Evolutionary conservation across 1,139 yeast genomes (phyloP).

Genomic region (Saccharomyces uvarum): DNA sequence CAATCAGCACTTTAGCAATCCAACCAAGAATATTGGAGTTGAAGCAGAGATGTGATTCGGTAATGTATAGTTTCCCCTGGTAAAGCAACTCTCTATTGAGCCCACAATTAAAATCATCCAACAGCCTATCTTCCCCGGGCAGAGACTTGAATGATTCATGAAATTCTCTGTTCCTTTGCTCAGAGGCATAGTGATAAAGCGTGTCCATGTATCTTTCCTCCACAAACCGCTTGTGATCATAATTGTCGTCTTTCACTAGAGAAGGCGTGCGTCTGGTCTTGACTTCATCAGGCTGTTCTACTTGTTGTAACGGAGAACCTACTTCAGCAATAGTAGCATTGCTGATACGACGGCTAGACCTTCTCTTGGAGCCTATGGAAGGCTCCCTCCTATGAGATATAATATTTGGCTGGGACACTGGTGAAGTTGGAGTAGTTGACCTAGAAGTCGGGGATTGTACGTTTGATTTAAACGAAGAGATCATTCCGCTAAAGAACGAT

Average conservation of each 20-base stretch:
- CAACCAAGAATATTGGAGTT: conserved; percentile 89
- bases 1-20: conserved; percentile 74
- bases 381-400: conserved; percentile 16
- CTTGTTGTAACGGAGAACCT: conserved; percentile 6
- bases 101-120: conserved; percentile 91
- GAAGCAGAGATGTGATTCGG: conserved; percentile 77
- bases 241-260: conserved; percentile 7
- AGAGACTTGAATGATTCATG: conserved; percentile 67
- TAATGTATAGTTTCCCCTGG: conserved; percentile 85
- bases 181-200: conserved; percentile 50
- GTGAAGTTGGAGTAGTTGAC: conserved; percentile 8
- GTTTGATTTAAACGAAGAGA: conserved; percentile 13
- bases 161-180: conserved; percentile 68
- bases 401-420: conserved; percentile 7
- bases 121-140: conserved; percentile 61
- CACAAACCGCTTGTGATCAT: conserved; percentile 34
- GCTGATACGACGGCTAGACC: conserved; percentile 5
- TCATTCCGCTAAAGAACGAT: conserved; percentile 14
- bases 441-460: not conserved
- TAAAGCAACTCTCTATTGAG: conserved; percentile 76
- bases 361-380: conserved; percentile 8
- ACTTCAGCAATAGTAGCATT: conserved; percentile 1
- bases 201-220: conserved; percentile 40
- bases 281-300: conserved; percentile 9
- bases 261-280: conserved; percentile 4